Base-by-base conservation (phyloP, 2,329 filamentous ascomycete species). In the Aspergillus fischeri region DNA sequence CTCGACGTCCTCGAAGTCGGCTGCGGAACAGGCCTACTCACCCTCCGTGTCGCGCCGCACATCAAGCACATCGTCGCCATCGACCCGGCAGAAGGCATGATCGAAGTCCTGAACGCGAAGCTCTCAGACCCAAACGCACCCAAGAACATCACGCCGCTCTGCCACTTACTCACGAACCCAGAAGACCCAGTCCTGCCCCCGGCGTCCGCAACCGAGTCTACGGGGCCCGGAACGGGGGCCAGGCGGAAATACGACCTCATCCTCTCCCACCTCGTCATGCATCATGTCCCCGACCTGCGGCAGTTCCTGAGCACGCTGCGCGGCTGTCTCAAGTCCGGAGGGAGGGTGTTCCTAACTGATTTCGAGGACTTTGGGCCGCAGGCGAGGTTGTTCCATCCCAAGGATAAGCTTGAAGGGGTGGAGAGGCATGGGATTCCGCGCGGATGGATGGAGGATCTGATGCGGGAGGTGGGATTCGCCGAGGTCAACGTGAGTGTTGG, bases 321-420 rank as follows among this genome's bases (percentile, higher is more conserved):
- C 27, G 78, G 74, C 5, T 80, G 78, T 42, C 68, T 85, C 47
- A 76, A 73, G 54, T 67, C 73, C 0, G 81, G 80, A 0, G 83
- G 81, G 0, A 63, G 68, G 52, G 72, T 84, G 0, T 80, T 80
- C 1, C 67, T 85, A 61, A 85, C 82, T 1, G 83, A 85, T 63
- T 86, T 81, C 65, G 81, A 85, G 64, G 78, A 85, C 60, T 81
- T 80, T 65, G 83, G 83, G 0, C 77, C 77, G 0, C 78, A 79
- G 47, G 80, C 81, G 1, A 71, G 77, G 32, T 70, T 68, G 50
- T 85, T 85, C 62, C 83, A 86, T 67, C 78, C 82, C 0, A 71
- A 76, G 62, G 64, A 64, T 24, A 83, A 82, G 67, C 78, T 83
- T 75, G 73, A 73, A 0, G 81, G 81, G 1, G 82, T 85, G 1